Conservation (phyloP, 225 moss, liverwort and hornwort genomes). For the Bryum argenteum region DNA sequence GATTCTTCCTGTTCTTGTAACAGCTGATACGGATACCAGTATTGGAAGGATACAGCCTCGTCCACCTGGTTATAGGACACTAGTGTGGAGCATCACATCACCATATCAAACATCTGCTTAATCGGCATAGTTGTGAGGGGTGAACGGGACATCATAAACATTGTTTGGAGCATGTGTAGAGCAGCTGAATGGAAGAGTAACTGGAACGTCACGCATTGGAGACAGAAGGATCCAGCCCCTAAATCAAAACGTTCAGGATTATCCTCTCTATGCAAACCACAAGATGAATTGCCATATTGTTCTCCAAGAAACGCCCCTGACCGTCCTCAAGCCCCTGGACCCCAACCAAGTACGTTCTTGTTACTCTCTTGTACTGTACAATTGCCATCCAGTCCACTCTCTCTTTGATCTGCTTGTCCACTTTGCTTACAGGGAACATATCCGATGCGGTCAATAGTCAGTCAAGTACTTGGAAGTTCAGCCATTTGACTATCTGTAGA, state of each 20-base stretch:
- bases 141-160: slow-evolving; percentile 32
- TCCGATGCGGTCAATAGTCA: not conserved
- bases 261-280: slow-evolving; percentile 23
- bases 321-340: not conserved
- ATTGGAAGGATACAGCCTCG: not conserved
- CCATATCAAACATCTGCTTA: slow-evolving; percentile 10
- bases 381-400: not conserved
- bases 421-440: not conserved
- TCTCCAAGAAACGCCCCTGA: slow-evolving; percentile 10
- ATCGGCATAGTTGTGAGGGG: slow-evolving; percentile 3
- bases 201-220: slow-evolving; percentile 36
- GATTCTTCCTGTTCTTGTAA: not conserved
- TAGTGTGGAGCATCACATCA: not conserved
- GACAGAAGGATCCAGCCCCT: slow-evolving; percentile 22
- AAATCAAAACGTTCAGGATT: not conserved
- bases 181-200: slow-evolving; percentile 47
- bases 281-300: slow-evolving; percentile 14
- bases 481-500: too few species aligned
- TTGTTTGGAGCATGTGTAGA: slow-evolving; percentile 57
- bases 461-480: not conserved
- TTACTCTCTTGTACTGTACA: not conserved
- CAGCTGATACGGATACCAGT: not conserved
- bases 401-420: not conserved
- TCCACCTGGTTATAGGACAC: not conserved
- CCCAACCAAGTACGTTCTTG: slow-evolving; percentile 14